These are phyloP conservation scores for Coemansia sp. DNA, from an alignment of 192 early-diverging fungal species.

Conservation along the genomic window DNA sequence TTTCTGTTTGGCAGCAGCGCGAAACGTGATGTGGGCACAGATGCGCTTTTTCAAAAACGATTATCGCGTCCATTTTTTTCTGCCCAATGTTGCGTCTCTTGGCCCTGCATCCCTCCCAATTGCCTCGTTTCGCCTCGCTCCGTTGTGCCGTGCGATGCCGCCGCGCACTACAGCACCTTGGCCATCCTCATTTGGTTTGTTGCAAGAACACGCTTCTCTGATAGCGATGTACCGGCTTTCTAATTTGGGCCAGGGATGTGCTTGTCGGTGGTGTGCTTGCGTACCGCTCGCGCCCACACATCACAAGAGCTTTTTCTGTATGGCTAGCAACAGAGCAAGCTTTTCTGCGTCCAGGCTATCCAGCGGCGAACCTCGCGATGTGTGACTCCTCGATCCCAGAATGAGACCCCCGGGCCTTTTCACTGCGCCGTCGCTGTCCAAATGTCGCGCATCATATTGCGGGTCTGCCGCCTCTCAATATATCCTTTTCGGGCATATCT, in stretches of 20 bases:
- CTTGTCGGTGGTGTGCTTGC: not conserved
- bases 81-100: not conserved
- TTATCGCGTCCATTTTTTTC: conserved; percentile 6
- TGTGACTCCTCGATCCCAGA: no score
- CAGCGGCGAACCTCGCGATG: not conserved
- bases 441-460: not conserved
- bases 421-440: no score
- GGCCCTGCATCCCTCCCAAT: not conserved
- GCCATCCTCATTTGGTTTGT: not conserved
- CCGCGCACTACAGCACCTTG: not conserved
- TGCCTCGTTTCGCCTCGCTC: no score
- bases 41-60: conserved; percentile 1
- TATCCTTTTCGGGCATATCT: not conserved
- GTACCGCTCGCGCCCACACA: not conserved
- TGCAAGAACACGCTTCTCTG: no score
- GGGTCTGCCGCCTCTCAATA: not conserved
- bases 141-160: not conserved
- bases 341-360: not conserved
- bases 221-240: not conserved
- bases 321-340: not conserved
- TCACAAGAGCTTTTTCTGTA: not conserved
- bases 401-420: no score
- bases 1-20: not conserved
- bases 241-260: not conserved
- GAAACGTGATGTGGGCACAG: not conserved